Percentiles rank a stretch among this genome's conserved stretches.
Conservation (phyloP, 768 basidiomycete genomes). For the Boletus barrowsii region DNA sequence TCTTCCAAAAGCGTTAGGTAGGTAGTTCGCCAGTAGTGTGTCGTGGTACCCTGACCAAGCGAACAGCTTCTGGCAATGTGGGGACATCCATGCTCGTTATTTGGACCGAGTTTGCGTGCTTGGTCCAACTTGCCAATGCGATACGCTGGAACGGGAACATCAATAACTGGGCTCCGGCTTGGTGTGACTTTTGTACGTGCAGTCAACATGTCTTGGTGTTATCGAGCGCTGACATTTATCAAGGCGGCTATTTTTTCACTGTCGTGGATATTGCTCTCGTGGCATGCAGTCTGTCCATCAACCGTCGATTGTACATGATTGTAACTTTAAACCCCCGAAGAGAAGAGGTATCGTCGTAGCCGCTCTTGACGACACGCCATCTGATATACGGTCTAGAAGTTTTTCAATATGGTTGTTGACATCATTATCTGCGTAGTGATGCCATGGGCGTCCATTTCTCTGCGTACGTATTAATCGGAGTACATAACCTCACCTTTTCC, state of each 20-base stretch:
- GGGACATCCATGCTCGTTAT: conserved; percentile 34
- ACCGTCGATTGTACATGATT: conserved; percentile 47
- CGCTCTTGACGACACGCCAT: not conserved
- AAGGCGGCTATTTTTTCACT: conserved; percentile 32
- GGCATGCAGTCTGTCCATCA: conserved; percentile 44
- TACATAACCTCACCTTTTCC: not conserved
- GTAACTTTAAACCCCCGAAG: conserved; percentile 21
- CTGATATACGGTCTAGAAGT: conserved; percentile 19
- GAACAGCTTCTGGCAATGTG: conserved; percentile 24
- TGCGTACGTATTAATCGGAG: conserved; percentile 22
- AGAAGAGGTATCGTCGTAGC: conserved; percentile 6
- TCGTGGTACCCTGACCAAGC: not conserved
- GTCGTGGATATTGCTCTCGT: conserved; percentile 37
- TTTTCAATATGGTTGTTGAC: conserved; percentile 25
- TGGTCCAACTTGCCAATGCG: conserved; percentile 34
- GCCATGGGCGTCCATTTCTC: conserved; percentile 31
- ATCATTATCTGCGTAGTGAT: conserved; percentile 30
- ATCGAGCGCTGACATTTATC: not conserved
- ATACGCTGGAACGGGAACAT: conserved; percentile 36
- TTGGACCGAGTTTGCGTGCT: conserved; percentile 29
- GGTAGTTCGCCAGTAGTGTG: not conserved
- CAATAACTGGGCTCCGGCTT: conserved; percentile 36
- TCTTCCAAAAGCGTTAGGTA: conserved; percentile 56
- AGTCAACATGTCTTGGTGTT: not conserved
- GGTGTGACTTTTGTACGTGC: conserved; percentile 56